Base-by-base conservation (phyloP, 345 rosid genomes). In the Linum lewisii region DNA sequence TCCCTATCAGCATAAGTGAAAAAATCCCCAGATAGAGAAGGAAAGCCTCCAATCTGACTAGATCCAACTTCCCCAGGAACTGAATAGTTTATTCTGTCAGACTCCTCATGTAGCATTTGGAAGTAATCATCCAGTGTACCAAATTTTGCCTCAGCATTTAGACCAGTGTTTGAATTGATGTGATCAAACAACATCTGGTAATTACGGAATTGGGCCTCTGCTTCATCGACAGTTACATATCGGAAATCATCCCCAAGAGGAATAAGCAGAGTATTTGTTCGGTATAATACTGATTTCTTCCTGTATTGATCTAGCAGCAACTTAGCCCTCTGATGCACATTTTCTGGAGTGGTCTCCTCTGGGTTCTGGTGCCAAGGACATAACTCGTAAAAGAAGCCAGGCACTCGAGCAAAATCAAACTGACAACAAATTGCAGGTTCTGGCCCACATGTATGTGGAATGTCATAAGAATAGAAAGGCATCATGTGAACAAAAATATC, bases 161-260 rank as follows among this genome's bases (percentile, higher is more conserved):
- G 69, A 75, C 84, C 82, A 62, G 97, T 92, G 71, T 78, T 79
- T 50, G 95, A 83, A 70, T 93, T 93, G 69, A 93, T 93, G 67
- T 89, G 76, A 78, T 93, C 95, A 78, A 93, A 93, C 68, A 93
- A 65, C 73, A 64, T 18, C 66, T 93, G 99, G 77, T 90, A 93
- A 74, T 93, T 90, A 65, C 82, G 84, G 69, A 90, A 93, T 79
- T 93, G 99, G 52, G 85, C 85, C 74, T 93, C 97, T 24, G 99
- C 92, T 77, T 93, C 99, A 44, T 85, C 94, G 50, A 75, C 58
- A 63, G 74, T 89, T 57, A 87, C 62, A 59, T 75, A 93, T 57
- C 97, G 94, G 71, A 93, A 93, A 81, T 93, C 99, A 78, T 93
- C 97, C 57, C 99, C 99, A 20, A 93, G 99, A 64, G 99, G 97